These are phyloP conservation scores for Penicillium sp. DNA, from an alignment of 2,329 filamentous ascomycete species.

Conservation along the genomic window DNA sequence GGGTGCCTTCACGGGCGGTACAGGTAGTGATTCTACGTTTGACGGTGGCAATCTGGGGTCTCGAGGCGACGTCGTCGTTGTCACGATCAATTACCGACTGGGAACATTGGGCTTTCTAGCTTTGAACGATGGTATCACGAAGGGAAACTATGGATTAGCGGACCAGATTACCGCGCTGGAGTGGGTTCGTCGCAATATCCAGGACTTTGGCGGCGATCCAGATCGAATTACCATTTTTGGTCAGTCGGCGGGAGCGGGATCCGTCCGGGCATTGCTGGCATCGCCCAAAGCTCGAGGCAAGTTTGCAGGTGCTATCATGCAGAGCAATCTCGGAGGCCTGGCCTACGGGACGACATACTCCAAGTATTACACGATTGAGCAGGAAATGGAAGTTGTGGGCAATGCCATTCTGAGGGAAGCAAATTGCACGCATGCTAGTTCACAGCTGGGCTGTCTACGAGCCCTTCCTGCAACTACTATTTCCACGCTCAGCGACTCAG, in stretches of 20 bases:
- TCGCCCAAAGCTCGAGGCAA: slow-evolving; percentile 25
- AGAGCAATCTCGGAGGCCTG: slow-evolving; percentile 58
- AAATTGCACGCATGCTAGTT: slow-evolving; percentile 54
- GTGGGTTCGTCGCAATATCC: slow-evolving; percentile 54
- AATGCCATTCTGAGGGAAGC: slow-evolving; percentile 56
- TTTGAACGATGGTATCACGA: slow-evolving; percentile 58
- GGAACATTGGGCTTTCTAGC: slow-evolving; percentile 63
- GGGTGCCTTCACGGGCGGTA: slow-evolving; percentile 60
- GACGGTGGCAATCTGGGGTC: slow-evolving; percentile 63
- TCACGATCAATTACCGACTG: slow-evolving; percentile 64
- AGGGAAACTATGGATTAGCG: slow-evolving; percentile 58
- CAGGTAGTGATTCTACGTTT: slow-evolving; percentile 37
- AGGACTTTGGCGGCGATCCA: slow-evolving; percentile 53
- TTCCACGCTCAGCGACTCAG: slow-evolving; percentile 11
- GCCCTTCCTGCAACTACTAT: slow-evolving; percentile 18
- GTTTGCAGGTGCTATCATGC: slow-evolving; percentile 29
- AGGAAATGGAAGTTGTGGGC: slow-evolving; percentile 55
- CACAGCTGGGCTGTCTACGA: slow-evolving; percentile 55
- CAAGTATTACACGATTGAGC: slow-evolving; percentile 60
- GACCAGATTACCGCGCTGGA: slow-evolving; percentile 57
- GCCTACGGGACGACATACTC: slow-evolving; percentile 63
- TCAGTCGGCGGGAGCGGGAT: slow-evolving; percentile 59
- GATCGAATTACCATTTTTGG: slow-evolving; percentile 53
- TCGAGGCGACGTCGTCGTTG: slow-evolving; percentile 62
- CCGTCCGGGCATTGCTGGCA: slow-evolving; percentile 55